A percentile compares a stretch with the other conserved stretches of the same genome.
Evolutionary conservation across 73 alveolate species (phyloP).

Genomic region (Paramecium sexaurelia): DNA sequence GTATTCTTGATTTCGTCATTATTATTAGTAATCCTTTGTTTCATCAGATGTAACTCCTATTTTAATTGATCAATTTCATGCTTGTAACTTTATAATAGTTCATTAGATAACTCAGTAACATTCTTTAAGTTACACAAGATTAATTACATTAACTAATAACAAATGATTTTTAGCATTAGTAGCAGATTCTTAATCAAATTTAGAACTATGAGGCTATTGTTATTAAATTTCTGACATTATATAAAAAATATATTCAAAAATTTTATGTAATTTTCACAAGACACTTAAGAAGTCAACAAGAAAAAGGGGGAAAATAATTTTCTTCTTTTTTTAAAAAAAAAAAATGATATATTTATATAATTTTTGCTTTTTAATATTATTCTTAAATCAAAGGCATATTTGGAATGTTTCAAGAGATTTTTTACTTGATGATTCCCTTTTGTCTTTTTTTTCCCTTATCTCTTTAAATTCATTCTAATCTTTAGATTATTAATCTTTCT

Average conservation of each 20-base stretch:
- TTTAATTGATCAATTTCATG: slow-evolving; percentile 46
- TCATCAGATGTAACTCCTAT: slow-evolving; percentile 61
- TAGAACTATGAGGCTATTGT: background rate
- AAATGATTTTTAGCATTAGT: slow-evolving; percentile 54
- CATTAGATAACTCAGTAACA: slow-evolving; percentile 51
- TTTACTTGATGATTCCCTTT: background rate
- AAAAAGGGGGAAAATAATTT: background rate
- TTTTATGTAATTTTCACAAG: background rate
- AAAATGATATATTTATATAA: background rate
- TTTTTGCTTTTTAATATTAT: background rate
- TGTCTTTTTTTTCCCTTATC: background rate
- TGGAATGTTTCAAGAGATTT: background rate
- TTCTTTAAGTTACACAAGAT: background rate
- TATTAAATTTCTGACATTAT: slow-evolving; percentile 26
- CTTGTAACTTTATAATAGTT: slow-evolving; percentile 23
- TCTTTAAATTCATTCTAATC: background rate
- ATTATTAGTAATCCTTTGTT: slow-evolving; percentile 25
- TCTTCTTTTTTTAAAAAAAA: background rate
- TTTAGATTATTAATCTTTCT: background rate
- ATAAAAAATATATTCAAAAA: background rate
- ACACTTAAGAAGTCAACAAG: background rate
- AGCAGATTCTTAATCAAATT: slow-evolving; percentile 52
- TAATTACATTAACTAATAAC: slow-evolving; percentile 2
- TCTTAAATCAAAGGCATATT: background rate
- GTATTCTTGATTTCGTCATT: slow-evolving; percentile 54